Evolutionary conservation across 2,329 filamentous ascomycete genomes (phyloP).

Genomic region (Dothidotthia symphoricarpi): DNA sequence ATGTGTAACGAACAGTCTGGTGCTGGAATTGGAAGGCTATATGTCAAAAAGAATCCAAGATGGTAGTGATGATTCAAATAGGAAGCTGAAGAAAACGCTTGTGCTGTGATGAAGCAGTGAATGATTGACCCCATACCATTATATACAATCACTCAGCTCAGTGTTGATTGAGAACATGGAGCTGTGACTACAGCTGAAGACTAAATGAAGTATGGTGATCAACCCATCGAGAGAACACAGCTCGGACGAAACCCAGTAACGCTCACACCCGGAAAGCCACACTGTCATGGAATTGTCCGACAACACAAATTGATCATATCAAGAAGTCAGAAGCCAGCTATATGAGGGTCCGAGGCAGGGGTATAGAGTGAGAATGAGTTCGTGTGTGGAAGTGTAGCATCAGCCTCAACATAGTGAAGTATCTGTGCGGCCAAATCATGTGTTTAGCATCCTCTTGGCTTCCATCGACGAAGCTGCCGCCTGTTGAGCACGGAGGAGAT

Average conservation of each 20-base stretch:
- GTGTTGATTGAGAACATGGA: conserved; percentile 2
- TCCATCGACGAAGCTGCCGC: conserved; percentile 11
- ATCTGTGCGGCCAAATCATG: conserved; percentile 1
- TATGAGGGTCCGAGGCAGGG: conserved; percentile 3
- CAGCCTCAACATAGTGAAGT: conserved; percentile 7
- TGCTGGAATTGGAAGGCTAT: no score
- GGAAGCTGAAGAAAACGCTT: no score
- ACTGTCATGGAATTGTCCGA: conserved; percentile 8
- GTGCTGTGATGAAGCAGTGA: no score
- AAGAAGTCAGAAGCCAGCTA: conserved; percentile 9
- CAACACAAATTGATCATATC: conserved; percentile 2
- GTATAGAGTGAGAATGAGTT: conserved; percentile 12
- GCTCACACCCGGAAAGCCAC: conserved; percentile 21
- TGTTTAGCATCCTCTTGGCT: conserved; percentile 3
- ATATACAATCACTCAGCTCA: not conserved
- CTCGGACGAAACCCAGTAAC: conserved; percentile 5
- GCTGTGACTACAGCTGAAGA: not conserved
- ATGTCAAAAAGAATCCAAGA: no score
- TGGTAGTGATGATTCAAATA: no score
- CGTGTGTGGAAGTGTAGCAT: conserved; percentile 3
- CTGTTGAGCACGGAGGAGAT: conserved; percentile 15
- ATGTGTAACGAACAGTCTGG: no score
- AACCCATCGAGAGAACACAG: not conserved
- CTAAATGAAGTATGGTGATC: no score
- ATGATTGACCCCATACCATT: no score